These are phyloP conservation scores for Debaryomyces udenii DNA, from an alignment of 1,139 yeast species.

Conservation along the genomic window DNA sequence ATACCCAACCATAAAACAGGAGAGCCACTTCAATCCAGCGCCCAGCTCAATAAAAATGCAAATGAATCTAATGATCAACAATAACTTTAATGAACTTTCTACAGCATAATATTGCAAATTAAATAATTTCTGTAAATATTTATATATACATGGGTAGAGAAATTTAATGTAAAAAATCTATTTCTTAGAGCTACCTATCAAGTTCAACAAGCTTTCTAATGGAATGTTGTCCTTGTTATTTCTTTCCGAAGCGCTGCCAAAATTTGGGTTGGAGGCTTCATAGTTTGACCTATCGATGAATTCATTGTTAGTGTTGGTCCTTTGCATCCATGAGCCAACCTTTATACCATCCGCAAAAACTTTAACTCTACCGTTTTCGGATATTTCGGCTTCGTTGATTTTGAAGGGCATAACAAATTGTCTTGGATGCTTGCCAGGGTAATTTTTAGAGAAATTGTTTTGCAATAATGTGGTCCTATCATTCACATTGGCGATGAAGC, in stretches of 20 bases:
- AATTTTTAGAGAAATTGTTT: conserved; percentile 42
- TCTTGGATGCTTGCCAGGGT: conserved; percentile 48
- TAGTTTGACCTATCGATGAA: conserved; percentile 26
- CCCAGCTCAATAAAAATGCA: neutral
- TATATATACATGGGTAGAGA: conserved; percentile 11
- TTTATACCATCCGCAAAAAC: conserved; percentile 45
- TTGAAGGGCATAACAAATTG: conserved; percentile 51
- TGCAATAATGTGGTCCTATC: conserved; percentile 45
- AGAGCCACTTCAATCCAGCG: conserved; percentile 5
- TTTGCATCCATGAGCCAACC: conserved; percentile 46
- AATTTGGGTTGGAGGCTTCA: conserved; percentile 36
- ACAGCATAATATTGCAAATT: neutral
- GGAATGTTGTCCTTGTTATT: conserved; percentile 36
- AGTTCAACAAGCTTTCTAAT: conserved; percentile 38
- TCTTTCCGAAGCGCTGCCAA: conserved; percentile 39
- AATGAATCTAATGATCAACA: neutral
- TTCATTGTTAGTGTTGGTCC: conserved; percentile 22
- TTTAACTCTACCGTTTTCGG: conserved; percentile 40
- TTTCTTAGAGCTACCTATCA: conserved; percentile 20
- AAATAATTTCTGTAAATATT: conserved; percentile 4
- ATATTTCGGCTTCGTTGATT: conserved; percentile 43
- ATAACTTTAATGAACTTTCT: too few species aligned
- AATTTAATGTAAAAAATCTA: conserved; percentile 6
- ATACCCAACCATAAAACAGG: conserved; percentile 8
- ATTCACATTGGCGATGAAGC: conserved; percentile 58